Evolutionary conservation across 768 basidiomycete species (phyloP), one percentile per base, ranked within the genome.

Genomic region (Pulveroboletus frians): DNA sequence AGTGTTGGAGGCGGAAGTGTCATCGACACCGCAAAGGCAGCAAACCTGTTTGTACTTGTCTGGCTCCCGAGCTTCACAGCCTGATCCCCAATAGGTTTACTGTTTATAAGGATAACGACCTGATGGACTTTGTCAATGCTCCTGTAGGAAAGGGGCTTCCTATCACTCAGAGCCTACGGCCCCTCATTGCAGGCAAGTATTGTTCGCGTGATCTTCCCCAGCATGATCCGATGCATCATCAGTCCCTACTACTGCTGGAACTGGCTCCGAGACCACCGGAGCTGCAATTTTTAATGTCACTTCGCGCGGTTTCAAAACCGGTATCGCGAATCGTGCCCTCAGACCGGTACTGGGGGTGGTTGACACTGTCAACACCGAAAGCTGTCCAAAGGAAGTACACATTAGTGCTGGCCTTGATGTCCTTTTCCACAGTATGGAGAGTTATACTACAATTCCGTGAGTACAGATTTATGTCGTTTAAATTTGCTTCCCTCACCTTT

Each of bases 121-220:
- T 97, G 9, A 87, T 93, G 73, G 95, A 98, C 66, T 98, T 95
- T 66, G 89, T 97, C 69, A 98, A 97, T 64, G 93, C 95, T 1
- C 95, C 95, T 0, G 75, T 97, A 46, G 95, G 95, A 36, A 93
- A 92, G 69, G 94, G 94, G 5, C 75, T 85, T 34, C 90, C 94
- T 3, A 85, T 98, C 54, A 71, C 77, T 3, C 73, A 88, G 62
- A 71, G 74, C 15, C 73, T 98, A 21, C 73, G 81, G 8, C 95
- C 95, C 13, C 74, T 98, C 40, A 95, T 95, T 52, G 92, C 92
- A 38, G 75, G 92, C 69, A 50, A 52, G 73, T 63, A 8, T 18
- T 29, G 7, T 40, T n/a, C 9, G 2, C 35, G 3, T 21, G 0
- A 4, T 41, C 34, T 20, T 39, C n/a, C 31, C 26, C 18, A 5